Conservation (phyloP, 306 rosid genomes). For the Cucumis cinereus region DNA sequence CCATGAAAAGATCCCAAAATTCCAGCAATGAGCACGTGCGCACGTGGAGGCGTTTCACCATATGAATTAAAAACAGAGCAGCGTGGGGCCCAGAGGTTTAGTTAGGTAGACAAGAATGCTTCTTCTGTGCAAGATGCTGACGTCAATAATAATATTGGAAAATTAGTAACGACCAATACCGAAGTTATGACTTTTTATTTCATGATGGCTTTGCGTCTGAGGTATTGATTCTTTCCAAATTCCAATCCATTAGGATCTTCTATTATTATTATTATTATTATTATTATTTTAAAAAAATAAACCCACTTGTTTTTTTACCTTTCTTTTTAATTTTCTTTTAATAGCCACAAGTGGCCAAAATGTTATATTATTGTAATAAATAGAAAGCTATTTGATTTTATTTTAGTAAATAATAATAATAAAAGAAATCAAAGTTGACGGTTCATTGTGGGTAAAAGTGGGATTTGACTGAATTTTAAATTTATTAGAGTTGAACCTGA, state of each 20-base stretch:
- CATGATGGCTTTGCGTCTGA: neutral
- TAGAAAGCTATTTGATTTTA: neutral
- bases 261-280: too few species aligned
- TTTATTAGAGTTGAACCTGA: neutral
- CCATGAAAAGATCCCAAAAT: neutral
- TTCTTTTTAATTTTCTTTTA: neutral
- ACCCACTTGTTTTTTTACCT: neutral
- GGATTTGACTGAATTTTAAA: neutral
- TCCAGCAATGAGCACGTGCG: neutral
- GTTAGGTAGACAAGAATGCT: neutral
- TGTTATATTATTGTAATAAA: neutral
- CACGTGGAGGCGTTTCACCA: neutral
- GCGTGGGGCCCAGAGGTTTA: neutral
- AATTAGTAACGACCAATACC: neutral
- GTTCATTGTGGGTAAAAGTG: neutral
- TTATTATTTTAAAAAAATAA: too few species aligned
- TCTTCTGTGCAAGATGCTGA: neutral
- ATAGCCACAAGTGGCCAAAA: neutral
- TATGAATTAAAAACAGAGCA: neutral
- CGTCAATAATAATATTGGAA: neutral
- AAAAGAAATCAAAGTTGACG: neutral
- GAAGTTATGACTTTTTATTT: neutral
- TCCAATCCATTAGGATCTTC: neutral
- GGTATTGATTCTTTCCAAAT: neutral
- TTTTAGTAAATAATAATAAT: neutral